phyloP scores from a whole-genome alignment of 2,329 filamentous ascomycete genomes.

The Calonectria honghensis region DNA sequence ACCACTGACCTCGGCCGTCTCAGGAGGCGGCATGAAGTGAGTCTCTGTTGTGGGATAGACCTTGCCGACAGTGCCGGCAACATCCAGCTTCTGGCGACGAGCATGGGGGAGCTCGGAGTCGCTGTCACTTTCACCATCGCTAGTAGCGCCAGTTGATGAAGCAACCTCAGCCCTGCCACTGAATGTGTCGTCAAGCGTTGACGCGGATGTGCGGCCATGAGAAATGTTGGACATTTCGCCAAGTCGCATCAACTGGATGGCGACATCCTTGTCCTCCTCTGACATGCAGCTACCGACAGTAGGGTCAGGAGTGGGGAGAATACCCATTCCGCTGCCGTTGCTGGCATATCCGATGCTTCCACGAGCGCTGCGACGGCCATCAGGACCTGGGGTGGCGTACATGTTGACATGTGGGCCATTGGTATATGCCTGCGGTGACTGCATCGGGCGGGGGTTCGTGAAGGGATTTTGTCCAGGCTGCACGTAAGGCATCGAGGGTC shows the following conservation, averaged over 20 bases:
- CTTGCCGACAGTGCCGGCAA: constrained; percentile 64
- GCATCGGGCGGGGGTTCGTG: constrained; percentile 83
- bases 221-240: constrained; percentile 96
- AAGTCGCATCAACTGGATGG: constrained; percentile 95
- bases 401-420: constrained; percentile 70
- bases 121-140: constrained; percentile 82
- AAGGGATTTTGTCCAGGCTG: constrained; percentile 87
- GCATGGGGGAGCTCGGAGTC: constrained; percentile 76
- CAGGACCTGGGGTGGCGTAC: constrained; percentile 78
- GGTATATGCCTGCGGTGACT: constrained; percentile 87
- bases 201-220: constrained; percentile 93
- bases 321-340: constrained; percentile 66
- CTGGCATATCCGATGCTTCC: constrained; percentile 75
- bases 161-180: constrained; percentile 91
- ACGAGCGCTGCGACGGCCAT: constrained; percentile 78
- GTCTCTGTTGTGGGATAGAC: constrained; percentile 72
- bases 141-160: constrained; percentile 90
- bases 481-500: constrained; percentile 84
- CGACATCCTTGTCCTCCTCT: constrained; percentile 94
- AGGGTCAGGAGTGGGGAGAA: constrained; percentile 95
- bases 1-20: constrained; percentile 63
- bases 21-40: constrained; percentile 71
- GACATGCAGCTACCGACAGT: constrained; percentile 98
- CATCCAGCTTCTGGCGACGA: constrained; percentile 75
- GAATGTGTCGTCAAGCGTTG: constrained; percentile 93